A percentile compares a stretch with the other conserved stretches of the same genome.
phyloP scores from a whole-genome alignment of 148 eudicot genomes.

The Euryodendron excelsum region DNA sequence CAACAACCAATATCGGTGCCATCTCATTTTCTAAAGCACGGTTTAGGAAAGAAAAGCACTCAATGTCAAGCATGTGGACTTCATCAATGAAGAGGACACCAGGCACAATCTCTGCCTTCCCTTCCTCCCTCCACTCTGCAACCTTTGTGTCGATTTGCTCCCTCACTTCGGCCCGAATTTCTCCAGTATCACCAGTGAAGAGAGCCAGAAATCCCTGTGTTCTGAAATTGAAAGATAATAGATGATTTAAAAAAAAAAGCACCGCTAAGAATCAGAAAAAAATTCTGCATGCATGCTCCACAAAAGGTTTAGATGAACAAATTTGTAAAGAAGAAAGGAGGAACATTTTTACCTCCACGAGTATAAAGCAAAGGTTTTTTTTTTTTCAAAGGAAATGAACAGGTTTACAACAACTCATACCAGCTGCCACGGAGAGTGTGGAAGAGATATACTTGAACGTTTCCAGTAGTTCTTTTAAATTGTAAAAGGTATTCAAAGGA shows the following conservation, averaged over 20 bases:
- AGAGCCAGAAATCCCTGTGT: slow-evolving; percentile 95
- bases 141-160: slow-evolving; percentile 96
- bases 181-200: slow-evolving; percentile 94
- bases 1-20: slow-evolving; percentile 94
- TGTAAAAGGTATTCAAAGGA: neutral
- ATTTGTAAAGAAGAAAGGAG: neutral
- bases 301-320: neutral
- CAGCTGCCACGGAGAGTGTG: too few relatives aligned
- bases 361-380: too few relatives aligned
- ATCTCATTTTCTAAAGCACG: slow-evolving; percentile 95
- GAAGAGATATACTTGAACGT: neutral
- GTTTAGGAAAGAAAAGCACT: slow-evolving; percentile 96
- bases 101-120: slow-evolving; percentile 92
- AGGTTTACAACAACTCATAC: too few relatives aligned
- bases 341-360: too few relatives aligned
- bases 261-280: neutral
- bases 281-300: too few relatives aligned
- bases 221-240: slow-evolving; percentile 34
- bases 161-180: slow-evolving; percentile 90
- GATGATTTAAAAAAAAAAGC: neutral
- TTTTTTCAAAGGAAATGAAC: too few relatives aligned
- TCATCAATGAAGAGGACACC: slow-evolving; percentile 97
- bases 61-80: slow-evolving; percentile 96
- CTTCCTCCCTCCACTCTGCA: slow-evolving; percentile 98
- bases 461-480: neutral